Conservation (phyloP, 108 stramenopile genomes). For the Seminavis robusta region DNA sequence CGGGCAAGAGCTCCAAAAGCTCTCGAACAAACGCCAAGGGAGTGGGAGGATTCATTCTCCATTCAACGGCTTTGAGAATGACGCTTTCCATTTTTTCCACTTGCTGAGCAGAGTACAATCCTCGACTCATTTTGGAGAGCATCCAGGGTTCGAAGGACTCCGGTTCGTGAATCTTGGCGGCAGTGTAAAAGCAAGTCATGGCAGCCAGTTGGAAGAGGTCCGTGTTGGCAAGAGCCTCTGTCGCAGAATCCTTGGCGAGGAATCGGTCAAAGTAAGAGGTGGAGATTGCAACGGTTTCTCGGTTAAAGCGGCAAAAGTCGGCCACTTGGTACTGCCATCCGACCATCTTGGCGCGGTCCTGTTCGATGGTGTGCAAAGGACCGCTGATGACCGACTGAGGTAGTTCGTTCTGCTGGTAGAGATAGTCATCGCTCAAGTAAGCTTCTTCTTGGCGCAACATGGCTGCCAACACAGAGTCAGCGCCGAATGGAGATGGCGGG, state of each 20-base stretch:
- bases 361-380: conserved; percentile 5
- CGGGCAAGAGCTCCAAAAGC: conserved; percentile 9
- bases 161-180: conserved; percentile 66
- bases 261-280: conserved; percentile 60
- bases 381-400: neutral
- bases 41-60: conserved; percentile 50
- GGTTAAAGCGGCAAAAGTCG: conserved; percentile 53
- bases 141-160: conserved; percentile 45
- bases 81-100: conserved; percentile 48
- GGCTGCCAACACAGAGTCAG: too few relatives aligned
- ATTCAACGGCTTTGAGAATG: conserved; percentile 32
- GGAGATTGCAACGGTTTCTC: conserved; percentile 60
- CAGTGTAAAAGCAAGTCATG: conserved; percentile 59
- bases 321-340: conserved; percentile 65
- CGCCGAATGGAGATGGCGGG: too few relatives aligned
- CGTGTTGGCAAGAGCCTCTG: conserved; percentile 23
- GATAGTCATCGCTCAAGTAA: conserved; percentile 16
- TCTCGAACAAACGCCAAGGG: conserved; percentile 13
- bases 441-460: conserved; percentile 23
- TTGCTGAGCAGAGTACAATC: conserved; percentile 38
- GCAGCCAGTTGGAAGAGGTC: conserved; percentile 66
- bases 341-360: conserved; percentile 50
- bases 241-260: conserved; percentile 12
- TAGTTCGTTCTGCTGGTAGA: conserved; percentile 15
- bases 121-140: conserved; percentile 55